Percentiles rank a stretch among this genome's conserved stretches.
These are phyloP conservation scores for Angomonas deanei DNA, from an alignment of 208 protist species.

Conservation along the genomic window DNA sequence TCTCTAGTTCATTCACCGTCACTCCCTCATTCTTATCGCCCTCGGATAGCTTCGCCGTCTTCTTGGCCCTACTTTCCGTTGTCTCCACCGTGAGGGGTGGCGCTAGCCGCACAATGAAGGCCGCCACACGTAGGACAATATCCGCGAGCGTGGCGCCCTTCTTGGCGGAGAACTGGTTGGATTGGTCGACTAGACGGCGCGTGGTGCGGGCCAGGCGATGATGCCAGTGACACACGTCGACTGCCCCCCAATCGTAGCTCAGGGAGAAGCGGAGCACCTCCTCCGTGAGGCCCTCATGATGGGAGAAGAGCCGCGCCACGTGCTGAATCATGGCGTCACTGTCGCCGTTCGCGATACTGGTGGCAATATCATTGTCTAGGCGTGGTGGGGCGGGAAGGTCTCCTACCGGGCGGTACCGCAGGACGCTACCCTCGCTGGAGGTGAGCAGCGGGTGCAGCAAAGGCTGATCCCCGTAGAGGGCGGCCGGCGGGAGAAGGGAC, in stretches of 20 bases:
- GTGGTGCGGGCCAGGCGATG: conserved; percentile 60
- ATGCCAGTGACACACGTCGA: conserved; percentile 59
- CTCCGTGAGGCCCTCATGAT: conserved; percentile 43
- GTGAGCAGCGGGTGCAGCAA: neutral
- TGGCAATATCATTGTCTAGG: conserved; percentile 71
- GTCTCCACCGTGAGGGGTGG: conserved; percentile 24
- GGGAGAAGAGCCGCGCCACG: conserved; percentile 46
- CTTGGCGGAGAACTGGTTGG: conserved; percentile 25
- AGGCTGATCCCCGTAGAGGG: neutral
- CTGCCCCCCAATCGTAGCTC: conserved; percentile 54
- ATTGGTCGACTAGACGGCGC: conserved; percentile 53
- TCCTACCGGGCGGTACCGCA: conserved; percentile 12
- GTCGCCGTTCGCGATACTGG: conserved; percentile 60
- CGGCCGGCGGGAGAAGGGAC: neutral
- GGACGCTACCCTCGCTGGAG: conserved; percentile 8
- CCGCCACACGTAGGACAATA: conserved; percentile 40
- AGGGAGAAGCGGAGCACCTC: conserved; percentile 58
- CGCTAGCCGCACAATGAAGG: conserved; percentile 34
- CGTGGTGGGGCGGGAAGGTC: neutral
- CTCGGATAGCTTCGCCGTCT: neutral
- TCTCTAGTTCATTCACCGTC: conserved; percentile 28
- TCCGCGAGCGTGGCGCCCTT: conserved; percentile 58
- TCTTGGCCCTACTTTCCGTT: neutral
- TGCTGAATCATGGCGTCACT: conserved; percentile 38
- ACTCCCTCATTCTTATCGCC: too few species aligned